Conservation (phyloP, 305 asterid species). For the Nicotiana rustica region DNA sequence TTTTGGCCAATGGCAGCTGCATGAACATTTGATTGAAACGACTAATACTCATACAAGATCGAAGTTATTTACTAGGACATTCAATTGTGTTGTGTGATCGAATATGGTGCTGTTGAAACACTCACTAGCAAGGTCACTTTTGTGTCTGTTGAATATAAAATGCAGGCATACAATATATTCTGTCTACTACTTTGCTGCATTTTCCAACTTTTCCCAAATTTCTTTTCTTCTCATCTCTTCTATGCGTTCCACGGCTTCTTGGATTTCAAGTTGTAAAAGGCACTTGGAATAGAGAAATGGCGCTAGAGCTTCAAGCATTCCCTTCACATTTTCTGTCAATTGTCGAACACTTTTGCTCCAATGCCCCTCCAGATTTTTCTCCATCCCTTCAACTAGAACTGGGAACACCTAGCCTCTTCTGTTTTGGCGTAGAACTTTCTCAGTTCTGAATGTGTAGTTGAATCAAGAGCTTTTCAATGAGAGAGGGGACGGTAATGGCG, state of each 20-base stretch:
- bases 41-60: background rate
- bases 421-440: too few relatives aligned
- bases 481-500: too few relatives aligned
- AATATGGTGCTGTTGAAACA: too few relatives aligned
- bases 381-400: constrained; percentile 69
- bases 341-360: constrained; percentile 77
- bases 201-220: constrained; percentile 68
- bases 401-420: constrained; percentile 51
- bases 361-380: constrained; percentile 67
- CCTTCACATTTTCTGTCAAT: constrained; percentile 71
- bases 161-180: constrained; percentile 22
- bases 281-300: constrained; percentile 66
- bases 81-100: background rate
- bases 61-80: background rate
- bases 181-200: constrained; percentile 50
- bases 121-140: too few relatives aligned
- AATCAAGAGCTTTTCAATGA: too few relatives aligned
- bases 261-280: constrained; percentile 51
- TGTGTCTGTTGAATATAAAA: background rate
- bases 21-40: constrained; percentile 6
- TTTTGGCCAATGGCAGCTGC: background rate
- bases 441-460: too few relatives aligned
- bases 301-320: constrained; percentile 73
- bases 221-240: constrained; percentile 56
- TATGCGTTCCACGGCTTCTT: constrained; percentile 39